These are phyloP conservation scores for Pleoardoris graminearum DNA, from an alignment of 2,329 filamentous ascomycete genomes.

Conservation along the genomic window DNA sequence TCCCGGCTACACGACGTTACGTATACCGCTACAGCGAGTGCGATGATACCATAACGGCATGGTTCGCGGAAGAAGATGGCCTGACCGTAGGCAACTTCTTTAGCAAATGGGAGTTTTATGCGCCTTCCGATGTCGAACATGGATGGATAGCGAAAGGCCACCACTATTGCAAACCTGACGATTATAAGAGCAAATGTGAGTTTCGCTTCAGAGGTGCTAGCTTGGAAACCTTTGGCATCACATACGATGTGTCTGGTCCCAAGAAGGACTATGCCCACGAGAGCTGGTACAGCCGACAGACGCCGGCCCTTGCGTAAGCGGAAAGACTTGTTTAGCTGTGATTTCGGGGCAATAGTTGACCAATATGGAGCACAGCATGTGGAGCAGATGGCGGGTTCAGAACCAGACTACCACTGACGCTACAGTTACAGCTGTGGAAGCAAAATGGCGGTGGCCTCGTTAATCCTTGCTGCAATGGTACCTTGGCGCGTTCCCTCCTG, in stretches of 20 bases:
- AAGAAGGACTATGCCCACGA: constrained; percentile 69
- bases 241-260: constrained; percentile 70
- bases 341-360: neutral
- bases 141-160: constrained; percentile 68
- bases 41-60: constrained; percentile 66
- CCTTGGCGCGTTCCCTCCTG: neutral
- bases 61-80: constrained; percentile 74
- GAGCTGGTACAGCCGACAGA: constrained; percentile 41
- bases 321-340: neutral
- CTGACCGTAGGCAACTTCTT: constrained; percentile 74
- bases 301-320: neutral
- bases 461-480: neutral
- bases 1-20: constrained; percentile 68
- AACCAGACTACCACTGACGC: too few species aligned
- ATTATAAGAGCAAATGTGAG: constrained; percentile 70
- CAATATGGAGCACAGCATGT: neutral
- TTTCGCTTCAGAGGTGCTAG: constrained; percentile 56
- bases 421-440: too few species aligned
- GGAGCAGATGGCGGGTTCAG: too few species aligned
- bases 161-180: constrained; percentile 72
- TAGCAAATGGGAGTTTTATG: constrained; percentile 68
- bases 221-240: constrained; percentile 48
- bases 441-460: neutral
- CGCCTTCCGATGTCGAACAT: constrained; percentile 37
- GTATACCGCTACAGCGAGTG: constrained; percentile 70